These are phyloP conservation scores for Phytopythium mirpurense DNA, from an alignment of 352 stramenopile genomes.

Conservation along the genomic window DNA sequence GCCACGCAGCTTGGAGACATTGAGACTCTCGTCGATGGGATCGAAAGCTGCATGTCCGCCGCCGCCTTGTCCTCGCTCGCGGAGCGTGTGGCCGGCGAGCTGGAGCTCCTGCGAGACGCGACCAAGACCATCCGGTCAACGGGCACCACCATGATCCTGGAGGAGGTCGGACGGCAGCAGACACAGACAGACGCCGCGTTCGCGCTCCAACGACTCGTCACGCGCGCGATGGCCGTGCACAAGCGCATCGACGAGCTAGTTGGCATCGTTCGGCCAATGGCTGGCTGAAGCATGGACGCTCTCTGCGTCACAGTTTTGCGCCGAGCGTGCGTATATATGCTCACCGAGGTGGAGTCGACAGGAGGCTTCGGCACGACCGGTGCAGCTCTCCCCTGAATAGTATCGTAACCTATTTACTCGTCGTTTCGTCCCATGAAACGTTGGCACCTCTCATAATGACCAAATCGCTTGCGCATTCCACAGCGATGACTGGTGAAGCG, in stretches of 20 bases:
- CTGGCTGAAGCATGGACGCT: conserved; percentile 10
- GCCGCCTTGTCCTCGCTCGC: conserved; percentile 39
- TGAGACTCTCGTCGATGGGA: conserved; percentile 51
- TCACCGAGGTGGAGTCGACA: conserved; percentile 2
- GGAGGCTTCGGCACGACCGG: background rate
- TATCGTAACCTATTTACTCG: conserved; percentile 9
- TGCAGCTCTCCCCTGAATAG: background rate
- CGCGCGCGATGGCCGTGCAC: conserved; percentile 40
- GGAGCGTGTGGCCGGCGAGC: conserved; percentile 33
- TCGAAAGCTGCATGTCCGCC: conserved; percentile 33
- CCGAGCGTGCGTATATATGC: conserved; percentile 13
- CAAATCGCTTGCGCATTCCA: too few species aligned
- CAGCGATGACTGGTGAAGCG: too few species aligned
- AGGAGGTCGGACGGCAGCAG: conserved; percentile 36
- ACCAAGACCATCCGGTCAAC: conserved; percentile 65
- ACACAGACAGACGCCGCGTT: conserved; percentile 34
- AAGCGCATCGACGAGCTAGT: conserved; percentile 45
- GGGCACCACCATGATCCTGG: conserved; percentile 55
- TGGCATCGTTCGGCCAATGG: conserved; percentile 13
- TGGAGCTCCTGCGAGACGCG: conserved; percentile 50
- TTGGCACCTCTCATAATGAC: too few species aligned
- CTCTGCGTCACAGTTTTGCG: background rate
- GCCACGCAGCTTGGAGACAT: conserved; percentile 50
- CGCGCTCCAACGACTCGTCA: conserved; percentile 47
- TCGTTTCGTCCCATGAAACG: background rate